phyloP scores from a whole-genome alignment of 768 basidiomycete species.

The Hemileccinum rubropunctum region DNA sequence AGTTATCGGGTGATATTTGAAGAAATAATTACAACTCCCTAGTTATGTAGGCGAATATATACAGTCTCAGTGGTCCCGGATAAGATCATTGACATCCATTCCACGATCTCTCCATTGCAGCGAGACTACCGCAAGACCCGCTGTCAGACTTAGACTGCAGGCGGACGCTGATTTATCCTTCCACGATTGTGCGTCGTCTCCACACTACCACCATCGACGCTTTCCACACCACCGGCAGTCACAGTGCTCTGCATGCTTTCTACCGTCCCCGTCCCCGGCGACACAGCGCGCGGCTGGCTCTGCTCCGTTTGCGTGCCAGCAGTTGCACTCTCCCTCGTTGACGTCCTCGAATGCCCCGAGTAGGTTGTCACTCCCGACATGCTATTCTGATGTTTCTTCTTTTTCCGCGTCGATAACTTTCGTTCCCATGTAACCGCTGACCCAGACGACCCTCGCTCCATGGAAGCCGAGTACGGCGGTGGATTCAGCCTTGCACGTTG shows the following conservation, averaged over 20 bases:
- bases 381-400: background rate
- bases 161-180: background rate
- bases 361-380: conserved; percentile 4
- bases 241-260: too few species aligned
- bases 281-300: background rate
- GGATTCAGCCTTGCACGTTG: conserved; percentile 25
- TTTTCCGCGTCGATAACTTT: conserved; percentile 1
- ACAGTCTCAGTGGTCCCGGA: too few species aligned
- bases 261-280: background rate
- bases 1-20: too few species aligned
- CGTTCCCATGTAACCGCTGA: background rate
- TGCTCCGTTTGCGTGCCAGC: background rate
- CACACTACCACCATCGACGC: background rate
- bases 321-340: background rate
- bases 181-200: background rate
- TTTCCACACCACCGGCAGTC: background rate
- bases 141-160: conserved; percentile 3
- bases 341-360: conserved; percentile 12
- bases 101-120: too few species aligned
- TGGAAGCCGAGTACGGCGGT: conserved; percentile 22
- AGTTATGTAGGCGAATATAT: too few species aligned
- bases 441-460: background rate
- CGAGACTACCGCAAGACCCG: too few species aligned
- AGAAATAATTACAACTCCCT: too few species aligned
- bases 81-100: too few species aligned